Evolutionary conservation across 1,284 basidiomycete genomes (phyloP), one percentile per base, ranked within the genome.

Genomic region (Trichosporon ovoides): DNA sequence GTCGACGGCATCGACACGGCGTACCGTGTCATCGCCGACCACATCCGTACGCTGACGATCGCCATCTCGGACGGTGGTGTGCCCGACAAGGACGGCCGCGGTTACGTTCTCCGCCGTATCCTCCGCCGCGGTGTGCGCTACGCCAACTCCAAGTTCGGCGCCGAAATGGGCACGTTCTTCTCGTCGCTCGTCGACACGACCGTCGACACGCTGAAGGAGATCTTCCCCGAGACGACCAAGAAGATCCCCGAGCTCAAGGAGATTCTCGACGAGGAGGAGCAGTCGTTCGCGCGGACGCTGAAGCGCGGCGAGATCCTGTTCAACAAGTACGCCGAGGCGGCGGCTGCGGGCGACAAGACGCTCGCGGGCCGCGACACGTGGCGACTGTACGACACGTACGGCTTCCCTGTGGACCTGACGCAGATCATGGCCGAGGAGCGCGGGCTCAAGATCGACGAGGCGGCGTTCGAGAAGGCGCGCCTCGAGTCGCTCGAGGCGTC

Each of bases 291-390:
- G 6, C 85, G 92, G 20, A 98, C 96, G 3, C 83, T 99, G 38
- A 94, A 96, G 78, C 87, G 96, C 46, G 96, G 95, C 38, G 95
- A 99, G 80, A 93, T 88, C 72, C 82, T 98, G 7, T 99, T 98
- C 76, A 93, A 95, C 66, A 86, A 90, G 70, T 98, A 92, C 76
- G 89, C 90, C 24, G 76, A 80, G 24, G 83, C 83, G 53, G 86
- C 93, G 10, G 82, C 82, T 63, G 83, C 87, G 50, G 86, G 85
- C 13, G 70, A 80, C 10, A 88, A 82, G 56, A 83, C 85, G 64
- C 84, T 99, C 46, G 86, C 82, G 64, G 95, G 95, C 16, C 87
- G 87, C 69, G 95, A 99, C 71, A 91, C 97, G 28, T 99, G 95
- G 95, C 84, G 91, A 33, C 79, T 99, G 55, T 98, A 98, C 76